Evolutionary conservation across 176 grass and related monocot genomes (phyloP), one percentile per base, ranked within the genome.

Genomic region (Oryza glaberrima): DNA sequence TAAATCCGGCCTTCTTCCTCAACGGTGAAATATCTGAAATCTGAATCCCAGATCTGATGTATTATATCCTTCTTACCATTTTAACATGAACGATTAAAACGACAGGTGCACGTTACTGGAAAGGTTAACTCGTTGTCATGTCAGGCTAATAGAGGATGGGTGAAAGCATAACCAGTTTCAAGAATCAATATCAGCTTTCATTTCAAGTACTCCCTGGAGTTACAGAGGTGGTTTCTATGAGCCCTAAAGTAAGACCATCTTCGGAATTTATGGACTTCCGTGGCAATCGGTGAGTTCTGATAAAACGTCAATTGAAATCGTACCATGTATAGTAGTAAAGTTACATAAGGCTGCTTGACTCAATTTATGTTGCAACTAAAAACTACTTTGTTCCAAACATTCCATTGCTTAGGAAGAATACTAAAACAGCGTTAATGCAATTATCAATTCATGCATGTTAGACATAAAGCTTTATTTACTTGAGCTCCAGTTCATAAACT

Each of bases 21-120:
- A 41, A 69, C 15, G 70, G 74, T 74, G 84, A 86, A 90, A 90
- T 47, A 74, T 90, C 58, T 69, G 48, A 38, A 38, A 74, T 90
- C 58, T 69, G 48, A 38, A 38, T 83, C 75, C 82, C 47, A 64
- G 74, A 73, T 69, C 78, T 25, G 26, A 38, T 68, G n/a, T 58
- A 32, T 48, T 73, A 12, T 44, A 16, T 49, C 30, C 70, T 48
- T 38, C 45, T 32, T 90, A 41, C 52, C 79, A 60, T 30, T 16
- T 65, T 48, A 77, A 82, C 6, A 0, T 40, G 47, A 77, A 46
- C 23, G 44, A 56, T 51, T 52, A 2, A 49, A 86, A 60, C 12
- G 17, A 46, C 3, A 17, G 40, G 66, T 72, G 54, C 72, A 77
- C 30, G 4, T 22, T 58, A 72, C 66, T 67, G 48, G 19, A 10